A percentile compares a stretch with the other conserved stretches of the same genome.
Evolutionary conservation across 306 rosid species (phyloP).

Genomic region (Cucumis cinereus): DNA sequence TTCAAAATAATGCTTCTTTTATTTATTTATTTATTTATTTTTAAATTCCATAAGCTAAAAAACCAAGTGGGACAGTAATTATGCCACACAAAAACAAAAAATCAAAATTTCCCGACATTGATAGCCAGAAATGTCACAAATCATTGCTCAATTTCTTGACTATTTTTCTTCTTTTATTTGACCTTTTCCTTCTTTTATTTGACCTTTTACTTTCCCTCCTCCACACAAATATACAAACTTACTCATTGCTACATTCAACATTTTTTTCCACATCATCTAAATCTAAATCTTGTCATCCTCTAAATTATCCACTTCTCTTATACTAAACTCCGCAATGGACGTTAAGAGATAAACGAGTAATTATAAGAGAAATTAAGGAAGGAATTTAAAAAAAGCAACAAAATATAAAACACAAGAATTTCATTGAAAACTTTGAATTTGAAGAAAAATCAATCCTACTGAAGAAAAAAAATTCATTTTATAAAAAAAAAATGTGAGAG

Average conservation of each 20-base stretch:
- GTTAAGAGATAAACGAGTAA: too few relatives aligned
- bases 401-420: too few relatives aligned
- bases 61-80: not conserved
- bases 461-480: too few relatives aligned
- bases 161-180: not conserved
- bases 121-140: not conserved
- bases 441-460: too few relatives aligned
- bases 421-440: too few relatives aligned
- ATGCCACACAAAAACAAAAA: not conserved
- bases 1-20: not conserved
- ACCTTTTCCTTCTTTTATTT: not conserved
- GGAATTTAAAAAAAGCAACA: too few relatives aligned
- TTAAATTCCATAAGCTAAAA: not conserved
- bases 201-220: not conserved
- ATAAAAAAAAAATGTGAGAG: too few relatives aligned
- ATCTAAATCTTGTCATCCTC: too few relatives aligned
- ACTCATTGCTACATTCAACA: not conserved
- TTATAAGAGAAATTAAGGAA: too few relatives aligned
- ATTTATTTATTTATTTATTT: not conserved
- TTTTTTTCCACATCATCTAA: too few relatives aligned
- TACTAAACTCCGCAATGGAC: not conserved
- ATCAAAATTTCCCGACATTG: not conserved
- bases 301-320: too few relatives aligned
- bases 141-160: not conserved
- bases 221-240: not conserved